These are phyloP conservation scores for Sarcodon sp. DNA, from an alignment of 768 basidiomycete genomes.

Conservation along the genomic window DNA sequence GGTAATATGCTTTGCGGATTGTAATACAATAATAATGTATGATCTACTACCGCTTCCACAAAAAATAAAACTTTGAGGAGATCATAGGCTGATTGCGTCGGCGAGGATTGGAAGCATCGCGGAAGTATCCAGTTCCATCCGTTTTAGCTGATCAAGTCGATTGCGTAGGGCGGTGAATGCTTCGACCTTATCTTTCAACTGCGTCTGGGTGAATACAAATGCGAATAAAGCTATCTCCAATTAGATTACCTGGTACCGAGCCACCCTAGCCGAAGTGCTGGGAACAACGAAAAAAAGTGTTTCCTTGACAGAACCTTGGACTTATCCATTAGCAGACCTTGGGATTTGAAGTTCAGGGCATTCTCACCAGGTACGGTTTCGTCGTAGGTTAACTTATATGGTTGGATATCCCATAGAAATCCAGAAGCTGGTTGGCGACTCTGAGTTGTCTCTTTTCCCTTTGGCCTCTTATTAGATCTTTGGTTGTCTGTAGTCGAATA, in stretches of 20 bases:
- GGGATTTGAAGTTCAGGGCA: neutral
- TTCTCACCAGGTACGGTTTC: constrained; percentile 1
- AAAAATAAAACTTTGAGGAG: neutral
- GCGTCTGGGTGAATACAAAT: neutral
- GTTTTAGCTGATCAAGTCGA: neutral
- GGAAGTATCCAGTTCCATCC: neutral
- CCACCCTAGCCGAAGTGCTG: constrained; percentile 65
- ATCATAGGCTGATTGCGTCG: neutral
- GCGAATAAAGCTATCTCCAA: neutral
- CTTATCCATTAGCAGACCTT: constrained; percentile 8
- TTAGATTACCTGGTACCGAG: constrained; percentile 48
- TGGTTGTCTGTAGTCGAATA: neutral
- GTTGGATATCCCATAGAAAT: constrained; percentile 30
- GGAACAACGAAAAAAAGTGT: constrained; percentile 69
- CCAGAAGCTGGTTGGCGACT: neutral
- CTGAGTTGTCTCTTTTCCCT: neutral
- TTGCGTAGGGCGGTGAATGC: neutral
- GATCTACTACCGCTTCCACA: neutral
- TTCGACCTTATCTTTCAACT: neutral
- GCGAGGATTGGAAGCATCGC: neutral
- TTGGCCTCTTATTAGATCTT: neutral
- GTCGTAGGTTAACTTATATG: constrained; percentile 33
- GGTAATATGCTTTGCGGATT: neutral
- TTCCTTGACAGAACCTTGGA: constrained; percentile 19
- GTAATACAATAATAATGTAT: neutral